Percentiles rank a stretch among this genome's conserved stretches.
Evolutionary conservation across 345 rosid species (phyloP).

Genomic region (Eucalyptus pauciflora): DNA sequence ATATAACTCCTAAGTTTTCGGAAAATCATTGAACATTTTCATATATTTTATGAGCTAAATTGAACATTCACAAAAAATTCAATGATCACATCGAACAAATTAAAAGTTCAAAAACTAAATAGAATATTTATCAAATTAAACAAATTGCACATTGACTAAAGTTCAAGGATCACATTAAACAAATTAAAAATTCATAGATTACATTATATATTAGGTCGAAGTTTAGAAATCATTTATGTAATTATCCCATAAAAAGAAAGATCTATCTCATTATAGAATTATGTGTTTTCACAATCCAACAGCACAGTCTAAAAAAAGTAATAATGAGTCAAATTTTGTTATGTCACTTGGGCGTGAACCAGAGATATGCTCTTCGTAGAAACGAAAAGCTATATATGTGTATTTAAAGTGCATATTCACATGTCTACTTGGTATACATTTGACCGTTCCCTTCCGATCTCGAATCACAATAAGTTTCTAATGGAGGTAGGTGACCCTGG

Average conservation of each 20-base stretch:
- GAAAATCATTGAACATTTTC: too few species aligned
- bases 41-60: too few species aligned
- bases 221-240: too few species aligned
- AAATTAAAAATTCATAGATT: fast-evolving
- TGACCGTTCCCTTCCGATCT: neutral
- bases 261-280: neutral
- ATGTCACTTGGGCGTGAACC: too few species aligned
- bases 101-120: too few species aligned
- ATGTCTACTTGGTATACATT: neutral
- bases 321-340: fast-evolving
- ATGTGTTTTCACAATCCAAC: fast-evolving
- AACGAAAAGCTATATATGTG: too few species aligned
- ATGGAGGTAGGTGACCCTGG: neutral
- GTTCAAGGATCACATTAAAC: fast-evolving
- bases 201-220: fast-evolving
- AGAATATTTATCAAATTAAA: too few species aligned
- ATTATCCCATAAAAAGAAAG: neutral
- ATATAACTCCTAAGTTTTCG: too few species aligned
- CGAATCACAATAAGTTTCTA: neutral
- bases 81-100: too few species aligned
- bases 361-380: too few species aligned
- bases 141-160: neutral
- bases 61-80: too few species aligned
- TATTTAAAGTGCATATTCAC: neutral
- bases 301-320: neutral